Evolutionary conservation across 139 green algal species (phyloP).

Genomic region (Closterium sp.): DNA sequence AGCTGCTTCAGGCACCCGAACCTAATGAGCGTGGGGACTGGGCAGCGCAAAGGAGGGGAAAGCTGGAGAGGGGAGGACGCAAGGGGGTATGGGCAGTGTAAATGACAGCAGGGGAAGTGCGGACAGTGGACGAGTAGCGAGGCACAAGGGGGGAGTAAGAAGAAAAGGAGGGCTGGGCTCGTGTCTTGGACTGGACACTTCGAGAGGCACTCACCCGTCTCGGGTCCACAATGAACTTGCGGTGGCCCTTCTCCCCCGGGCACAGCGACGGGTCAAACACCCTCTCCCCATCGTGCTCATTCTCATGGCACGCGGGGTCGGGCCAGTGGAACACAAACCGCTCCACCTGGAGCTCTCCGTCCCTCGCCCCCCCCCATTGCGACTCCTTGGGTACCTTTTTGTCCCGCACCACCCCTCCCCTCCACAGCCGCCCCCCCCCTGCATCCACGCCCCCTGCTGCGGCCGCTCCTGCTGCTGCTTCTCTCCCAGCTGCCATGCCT

Average conservation of each 20-base stretch:
- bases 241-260: not conserved
- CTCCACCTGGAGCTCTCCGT: not conserved
- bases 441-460: not conserved
- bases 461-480: not conserved
- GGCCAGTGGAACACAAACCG: not conserved
- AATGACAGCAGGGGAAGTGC: too few species aligned
- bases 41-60: too few species aligned
- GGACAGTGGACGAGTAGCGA: too few species aligned
- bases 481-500: not conserved
- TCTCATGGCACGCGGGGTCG: not conserved
- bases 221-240: not conserved
- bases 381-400: not conserved
- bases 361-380: not conserved
- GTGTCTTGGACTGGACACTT: too few species aligned
- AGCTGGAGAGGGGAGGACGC: too few species aligned
- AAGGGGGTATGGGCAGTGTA: too few species aligned
- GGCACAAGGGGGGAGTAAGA: too few species aligned
- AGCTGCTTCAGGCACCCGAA: too few species aligned
- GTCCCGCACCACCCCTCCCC: not conserved
- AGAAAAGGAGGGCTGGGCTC: too few species aligned
- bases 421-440: not conserved
- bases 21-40: too few species aligned
- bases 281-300: not conserved
- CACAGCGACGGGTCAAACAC: not conserved
- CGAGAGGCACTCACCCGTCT: not conserved